phyloP scores from a whole-genome alignment of 345 rosid species.

The Stellera chamaejasme region DNA sequence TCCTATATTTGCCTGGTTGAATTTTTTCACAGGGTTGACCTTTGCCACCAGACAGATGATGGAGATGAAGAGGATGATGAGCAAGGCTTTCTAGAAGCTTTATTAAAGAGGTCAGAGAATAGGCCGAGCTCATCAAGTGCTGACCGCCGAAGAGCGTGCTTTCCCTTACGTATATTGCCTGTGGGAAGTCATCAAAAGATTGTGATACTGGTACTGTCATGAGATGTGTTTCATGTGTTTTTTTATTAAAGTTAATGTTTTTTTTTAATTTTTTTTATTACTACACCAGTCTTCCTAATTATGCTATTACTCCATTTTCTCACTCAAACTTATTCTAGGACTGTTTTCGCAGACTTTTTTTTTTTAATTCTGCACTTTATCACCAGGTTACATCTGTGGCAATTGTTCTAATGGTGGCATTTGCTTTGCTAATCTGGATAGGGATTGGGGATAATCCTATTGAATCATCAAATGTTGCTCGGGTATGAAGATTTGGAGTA shows the following conservation, averaged over 20 bases:
- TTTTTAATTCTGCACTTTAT: conserved; percentile 3
- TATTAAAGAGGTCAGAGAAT: conserved; percentile 30
- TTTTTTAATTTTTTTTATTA: too few relatives aligned
- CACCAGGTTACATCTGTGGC: conserved; percentile 37
- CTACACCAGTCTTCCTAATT: background rate
- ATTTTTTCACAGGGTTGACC: conserved; percentile 44
- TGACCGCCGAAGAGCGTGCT: conserved; percentile 33
- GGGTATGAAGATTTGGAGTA: conserved; percentile 28
- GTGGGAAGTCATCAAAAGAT: conserved; percentile 61
- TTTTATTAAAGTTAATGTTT: too few relatives aligned
- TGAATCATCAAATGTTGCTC: conserved; percentile 36
- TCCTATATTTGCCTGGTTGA: conserved; percentile 13
- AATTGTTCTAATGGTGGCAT: conserved; percentile 35
- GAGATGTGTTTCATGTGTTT: conserved; percentile 3
- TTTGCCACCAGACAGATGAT: conserved; percentile 57
- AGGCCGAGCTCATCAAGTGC: conserved; percentile 24
- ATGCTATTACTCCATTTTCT: background rate
- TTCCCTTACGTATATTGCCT: conserved; percentile 37
- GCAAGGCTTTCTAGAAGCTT: conserved; percentile 39
- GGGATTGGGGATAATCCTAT: conserved; percentile 34
- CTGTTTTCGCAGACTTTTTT: background rate
- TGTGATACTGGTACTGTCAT: conserved; percentile 45
- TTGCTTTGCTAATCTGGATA: conserved; percentile 48
- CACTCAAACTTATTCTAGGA: background rate
- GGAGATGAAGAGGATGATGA: conserved; percentile 62